Conservation (phyloP, 139 green algal species). For the Tetradesmus lagerheimii region DNA sequence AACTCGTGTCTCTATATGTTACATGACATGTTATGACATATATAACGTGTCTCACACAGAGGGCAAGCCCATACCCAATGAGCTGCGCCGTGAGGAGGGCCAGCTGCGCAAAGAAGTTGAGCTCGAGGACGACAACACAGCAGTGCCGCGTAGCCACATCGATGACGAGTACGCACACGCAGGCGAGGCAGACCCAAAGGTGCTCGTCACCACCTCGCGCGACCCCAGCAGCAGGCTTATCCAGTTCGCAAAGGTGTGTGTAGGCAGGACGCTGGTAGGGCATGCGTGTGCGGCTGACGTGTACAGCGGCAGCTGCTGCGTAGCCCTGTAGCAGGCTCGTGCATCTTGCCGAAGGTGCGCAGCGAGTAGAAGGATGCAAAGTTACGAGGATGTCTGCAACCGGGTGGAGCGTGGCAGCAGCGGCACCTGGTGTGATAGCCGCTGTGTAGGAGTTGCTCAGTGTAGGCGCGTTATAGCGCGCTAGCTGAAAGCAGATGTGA, state of each 20-base stretch:
- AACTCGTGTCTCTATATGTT: too few relatives aligned
- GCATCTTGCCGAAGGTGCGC: too few relatives aligned
- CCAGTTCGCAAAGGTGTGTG: conserved; percentile 93
- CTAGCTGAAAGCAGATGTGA: too few relatives aligned
- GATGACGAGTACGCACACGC: conserved; percentile 98
- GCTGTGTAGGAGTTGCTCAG: too few relatives aligned
- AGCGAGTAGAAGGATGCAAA: too few relatives aligned
- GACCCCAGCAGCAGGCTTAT: conserved; percentile 91
- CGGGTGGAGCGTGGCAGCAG: too few relatives aligned
- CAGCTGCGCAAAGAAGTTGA: conserved; percentile 87
- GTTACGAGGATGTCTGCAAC: too few relatives aligned
- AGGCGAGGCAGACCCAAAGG: conserved; percentile 90
- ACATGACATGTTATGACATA: too few relatives aligned
- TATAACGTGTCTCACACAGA: too few relatives aligned
- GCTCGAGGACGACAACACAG: conserved; percentile 98
- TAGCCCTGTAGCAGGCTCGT: too few relatives aligned
- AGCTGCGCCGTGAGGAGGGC: conserved; percentile 87
- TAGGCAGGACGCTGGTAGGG: not conserved
- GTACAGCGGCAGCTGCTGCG: not conserved
- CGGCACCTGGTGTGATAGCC: too few relatives aligned
- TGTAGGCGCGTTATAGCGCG: too few relatives aligned
- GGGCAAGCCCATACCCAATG: conserved; percentile 97
- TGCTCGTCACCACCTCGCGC: conserved; percentile 95
- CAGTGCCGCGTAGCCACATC: conserved; percentile 85
- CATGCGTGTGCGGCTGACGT: not conserved